Conservation (phyloP, 2,329 filamentous ascomycete genomes). For the Aureobasidium leucospermi region DNA sequence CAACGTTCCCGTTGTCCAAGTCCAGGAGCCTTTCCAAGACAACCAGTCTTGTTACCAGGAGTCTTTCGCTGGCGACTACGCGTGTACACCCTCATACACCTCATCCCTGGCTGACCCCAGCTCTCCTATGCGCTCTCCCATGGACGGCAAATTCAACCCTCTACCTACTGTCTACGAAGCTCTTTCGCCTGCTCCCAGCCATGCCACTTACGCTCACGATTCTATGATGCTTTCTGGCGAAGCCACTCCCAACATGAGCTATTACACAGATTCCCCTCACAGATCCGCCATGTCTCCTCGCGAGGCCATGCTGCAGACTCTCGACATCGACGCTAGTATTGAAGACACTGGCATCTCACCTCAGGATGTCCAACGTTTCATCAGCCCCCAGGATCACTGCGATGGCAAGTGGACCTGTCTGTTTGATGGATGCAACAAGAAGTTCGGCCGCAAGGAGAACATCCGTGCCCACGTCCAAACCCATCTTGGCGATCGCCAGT, state of each 20-base stretch:
- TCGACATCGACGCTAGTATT: conserved; percentile 54
- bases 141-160: conserved; percentile 28
- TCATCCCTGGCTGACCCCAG: conserved; percentile 41
- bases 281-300: conserved; percentile 25
- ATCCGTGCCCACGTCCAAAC: conserved; percentile 98
- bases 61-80: conserved; percentile 32
- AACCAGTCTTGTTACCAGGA: conserved; percentile 14
- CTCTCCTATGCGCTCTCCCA: conserved; percentile 34
- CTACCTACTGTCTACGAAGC: conserved; percentile 32
- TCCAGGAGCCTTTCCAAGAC: conserved; percentile 32
- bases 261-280: conserved; percentile 16
- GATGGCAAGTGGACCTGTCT: conserved; percentile 43
- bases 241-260: conserved; percentile 19
- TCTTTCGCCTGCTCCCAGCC: conserved; percentile 29
- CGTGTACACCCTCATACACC: conserved; percentile 43
- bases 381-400: conserved; percentile 38
- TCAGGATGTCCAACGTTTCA: conserved; percentile 57
- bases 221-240: conserved; percentile 13
- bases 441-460: conserved; percentile 96
- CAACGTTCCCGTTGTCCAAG: conserved; percentile 42
- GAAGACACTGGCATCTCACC: conserved; percentile 77
- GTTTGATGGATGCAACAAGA: conserved; percentile 69
- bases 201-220: conserved; percentile 13
- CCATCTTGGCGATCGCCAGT: conserved; percentile 92
- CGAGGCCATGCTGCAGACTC: conserved; percentile 38